phyloP scores from a whole-genome alignment of 139 green algal genomes.

The Pseudopediastrum boryanum region DNA sequence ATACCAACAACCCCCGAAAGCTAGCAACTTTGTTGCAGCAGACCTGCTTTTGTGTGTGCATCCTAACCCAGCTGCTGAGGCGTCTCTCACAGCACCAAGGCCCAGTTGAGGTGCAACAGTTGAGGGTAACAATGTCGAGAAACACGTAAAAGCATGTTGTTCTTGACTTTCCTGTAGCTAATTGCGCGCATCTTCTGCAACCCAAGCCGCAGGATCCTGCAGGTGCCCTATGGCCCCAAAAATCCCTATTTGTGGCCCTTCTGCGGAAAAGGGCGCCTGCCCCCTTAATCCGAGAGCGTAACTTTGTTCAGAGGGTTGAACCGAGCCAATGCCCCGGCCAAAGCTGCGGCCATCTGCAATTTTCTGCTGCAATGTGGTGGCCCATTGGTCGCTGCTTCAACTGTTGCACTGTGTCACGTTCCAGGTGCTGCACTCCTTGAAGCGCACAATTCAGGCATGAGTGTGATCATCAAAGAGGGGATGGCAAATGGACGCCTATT shows the following conservation, averaged over 20 bases:
- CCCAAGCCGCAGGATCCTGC: not conserved
- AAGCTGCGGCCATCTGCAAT: not conserved
- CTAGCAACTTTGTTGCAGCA: no score
- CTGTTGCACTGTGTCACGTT: not conserved
- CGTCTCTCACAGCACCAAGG: no score
- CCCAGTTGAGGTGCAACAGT: no score
- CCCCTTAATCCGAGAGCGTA: not conserved
- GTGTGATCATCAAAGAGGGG: constrained; percentile 69
- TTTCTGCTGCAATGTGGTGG: not conserved
- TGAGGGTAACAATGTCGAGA: no score
- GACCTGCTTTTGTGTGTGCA: no score
- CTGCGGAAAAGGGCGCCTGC: not conserved
- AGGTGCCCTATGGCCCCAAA: not conserved
- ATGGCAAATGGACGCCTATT: constrained; percentile 65
- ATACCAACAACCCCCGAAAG: no score
- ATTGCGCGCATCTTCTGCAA: not conserved
- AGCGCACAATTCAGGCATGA: constrained; percentile 47
- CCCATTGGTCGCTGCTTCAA: no score
- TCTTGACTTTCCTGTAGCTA: no score
- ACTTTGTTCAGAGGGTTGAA: not conserved
- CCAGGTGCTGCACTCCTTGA: constrained; percentile 50
- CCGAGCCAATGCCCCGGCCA: not conserved
- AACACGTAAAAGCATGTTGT: no score
- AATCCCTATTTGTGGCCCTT: not conserved
- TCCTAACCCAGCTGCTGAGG: no score